Percentiles rank a stretch among this genome's conserved stretches.
These are phyloP conservation scores for Wickerhamiella domercqiae DNA, from an alignment of 805 yeast genomes.

Conservation along the genomic window DNA sequence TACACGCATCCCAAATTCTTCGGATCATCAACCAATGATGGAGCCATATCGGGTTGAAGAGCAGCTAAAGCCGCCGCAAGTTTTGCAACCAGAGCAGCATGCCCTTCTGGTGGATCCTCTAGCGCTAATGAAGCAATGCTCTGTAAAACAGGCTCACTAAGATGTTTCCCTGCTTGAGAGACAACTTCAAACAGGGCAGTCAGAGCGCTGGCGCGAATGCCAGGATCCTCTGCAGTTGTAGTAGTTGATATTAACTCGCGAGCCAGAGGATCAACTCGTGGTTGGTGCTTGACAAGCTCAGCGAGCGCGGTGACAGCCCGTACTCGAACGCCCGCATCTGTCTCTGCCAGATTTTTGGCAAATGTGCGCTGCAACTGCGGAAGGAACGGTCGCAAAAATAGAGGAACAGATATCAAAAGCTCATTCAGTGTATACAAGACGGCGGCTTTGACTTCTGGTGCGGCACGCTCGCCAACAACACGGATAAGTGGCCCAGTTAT, in stretches of 20 bases:
- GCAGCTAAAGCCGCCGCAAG: slow-evolving; percentile 23
- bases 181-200: slow-evolving; percentile 75
- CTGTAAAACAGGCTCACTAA: slow-evolving; percentile 58
- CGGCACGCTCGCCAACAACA: slow-evolving; percentile 90
- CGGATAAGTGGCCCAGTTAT: slow-evolving; percentile 97
- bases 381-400: slow-evolving; percentile 81
- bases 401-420: slow-evolving; percentile 70
- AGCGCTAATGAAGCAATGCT: slow-evolving; percentile 60
- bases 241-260: slow-evolving; percentile 67
- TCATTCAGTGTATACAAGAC: slow-evolving; percentile 71
- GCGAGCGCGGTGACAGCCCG: slow-evolving; percentile 88
- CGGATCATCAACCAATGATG: background rate
- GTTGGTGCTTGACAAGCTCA: slow-evolving; percentile 72
- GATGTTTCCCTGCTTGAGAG: slow-evolving; percentile 56
- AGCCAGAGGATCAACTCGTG: slow-evolving; percentile 85
- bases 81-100: slow-evolving; percentile 27
- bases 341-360: slow-evolving; percentile 76
- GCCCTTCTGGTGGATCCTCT: slow-evolving; percentile 37
- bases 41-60: slow-evolving; percentile 1
- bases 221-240: slow-evolving; percentile 48
- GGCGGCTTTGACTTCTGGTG: slow-evolving; percentile 86
- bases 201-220: slow-evolving; percentile 57
- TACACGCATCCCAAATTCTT: slow-evolving; percentile 7
- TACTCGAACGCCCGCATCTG: slow-evolving; percentile 54
- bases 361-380: slow-evolving; percentile 97